Evolutionary conservation across 371 early-diverging fungal species (phyloP), one percentile per base, ranked within the genome.

Genomic region (Mucor indicus): DNA sequence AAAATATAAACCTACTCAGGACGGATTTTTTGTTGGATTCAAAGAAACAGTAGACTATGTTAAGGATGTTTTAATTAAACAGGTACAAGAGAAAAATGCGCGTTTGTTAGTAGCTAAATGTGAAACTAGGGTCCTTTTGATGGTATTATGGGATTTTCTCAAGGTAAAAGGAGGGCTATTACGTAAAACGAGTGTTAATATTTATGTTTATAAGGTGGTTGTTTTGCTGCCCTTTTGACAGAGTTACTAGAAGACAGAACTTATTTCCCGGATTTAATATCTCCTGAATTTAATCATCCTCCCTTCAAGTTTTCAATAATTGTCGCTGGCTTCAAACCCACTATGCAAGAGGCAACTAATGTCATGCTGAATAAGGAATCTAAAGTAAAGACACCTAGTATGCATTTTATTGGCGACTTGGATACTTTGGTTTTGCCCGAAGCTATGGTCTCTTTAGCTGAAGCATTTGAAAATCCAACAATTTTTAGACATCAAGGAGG

Each of bases 91-190:
- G 6, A 33, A 9, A 11, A 7, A 27, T 7, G 5, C 4, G n/a
- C n/a, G n/a, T 9, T 33, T n/a, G n/a, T 9, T 33, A 33, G 6
- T 13, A 11, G 5, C 5, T 15, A 9, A 33, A 4, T 33, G 35
- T 13, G n/a, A 9, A 15, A 9, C n/a, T 4, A 78, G 68, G 83
- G 82, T 8, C 82, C 83, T 0, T 86, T 83, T 55, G 77, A 80
- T 51, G 86, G 84, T 35, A 72, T 86, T 19, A 51, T 86, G 24
- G 86, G 86, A 1, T 86, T 86, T 50, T 81, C 82, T 5, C 86
- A 86, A 57, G 86, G 84, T 32, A 40, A 24, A 11, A 47, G 55
- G 61, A 13, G 80, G 79, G 0, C 67, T 83, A 71, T 33, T 33
- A 13, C 4, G n/a, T 7, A 33, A 4, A 33, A 33, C 11, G n/a